phyloP scores from a whole-genome alignment of 371 early-diverging fungal species.

The Mucor mucedo region DNA sequence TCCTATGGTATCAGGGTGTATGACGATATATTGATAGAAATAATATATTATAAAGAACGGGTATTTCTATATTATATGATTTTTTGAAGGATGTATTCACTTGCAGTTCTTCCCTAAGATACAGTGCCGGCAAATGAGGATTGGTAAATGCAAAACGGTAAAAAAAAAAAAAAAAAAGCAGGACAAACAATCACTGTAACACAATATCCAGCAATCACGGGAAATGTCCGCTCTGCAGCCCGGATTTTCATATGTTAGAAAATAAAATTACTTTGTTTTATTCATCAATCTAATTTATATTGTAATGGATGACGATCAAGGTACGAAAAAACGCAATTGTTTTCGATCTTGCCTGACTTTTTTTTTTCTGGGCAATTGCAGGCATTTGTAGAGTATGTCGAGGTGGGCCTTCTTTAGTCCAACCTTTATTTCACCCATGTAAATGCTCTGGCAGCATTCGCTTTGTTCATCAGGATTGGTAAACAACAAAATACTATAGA shows the following conservation, averaged over 20 bases:
- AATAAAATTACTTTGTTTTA: slow-evolving; percentile 1
- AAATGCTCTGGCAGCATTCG: slow-evolving; percentile 79
- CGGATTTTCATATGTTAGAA: not conserved
- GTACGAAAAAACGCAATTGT: not conserved
- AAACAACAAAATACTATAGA: not conserved
- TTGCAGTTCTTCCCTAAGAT: too few relatives aligned
- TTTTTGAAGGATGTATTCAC: too few relatives aligned
- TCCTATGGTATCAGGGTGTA: too few relatives aligned
- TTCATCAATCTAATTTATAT: not conserved
- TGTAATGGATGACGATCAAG: slow-evolving; percentile 17
- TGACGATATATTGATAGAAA: too few relatives aligned
- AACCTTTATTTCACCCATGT: slow-evolving; percentile 78
- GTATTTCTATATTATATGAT: too few relatives aligned
- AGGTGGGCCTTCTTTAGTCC: slow-evolving; percentile 55
- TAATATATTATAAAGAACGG: too few relatives aligned
- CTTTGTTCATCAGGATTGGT: slow-evolving; percentile 76
- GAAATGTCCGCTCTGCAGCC: not conserved
- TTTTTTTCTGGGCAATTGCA: slow-evolving; percentile 33
- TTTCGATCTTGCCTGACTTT: too few relatives aligned
- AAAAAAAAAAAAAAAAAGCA: not conserved
- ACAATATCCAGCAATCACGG: not conserved
- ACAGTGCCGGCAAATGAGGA: too few relatives aligned
- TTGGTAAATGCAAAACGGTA: too few relatives aligned
- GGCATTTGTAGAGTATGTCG: slow-evolving; percentile 81
- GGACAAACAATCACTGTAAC: not conserved